Percentiles rank a stretch among this genome's conserved stretches.
Evolutionary conservation across 2,329 filamentous ascomycete genomes (phyloP).

Genomic region (Diaporthe amygdali): DNA sequence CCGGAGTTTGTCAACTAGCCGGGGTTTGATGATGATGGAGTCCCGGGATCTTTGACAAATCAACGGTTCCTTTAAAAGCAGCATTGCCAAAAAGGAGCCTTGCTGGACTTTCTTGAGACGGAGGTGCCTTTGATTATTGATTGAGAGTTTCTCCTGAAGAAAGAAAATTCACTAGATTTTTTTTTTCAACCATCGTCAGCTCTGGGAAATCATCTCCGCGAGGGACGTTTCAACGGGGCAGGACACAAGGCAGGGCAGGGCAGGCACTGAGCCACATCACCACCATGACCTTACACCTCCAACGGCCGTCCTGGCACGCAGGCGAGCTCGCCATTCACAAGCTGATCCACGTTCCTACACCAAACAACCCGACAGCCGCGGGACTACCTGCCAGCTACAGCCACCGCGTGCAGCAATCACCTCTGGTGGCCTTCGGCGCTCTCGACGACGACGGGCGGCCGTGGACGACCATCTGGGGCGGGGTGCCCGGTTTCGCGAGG

Average conservation of each 20-base stretch:
- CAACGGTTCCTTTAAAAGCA: too few relatives aligned
- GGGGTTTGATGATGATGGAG: neutral
- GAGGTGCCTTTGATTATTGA: neutral
- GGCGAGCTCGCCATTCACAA: constrained; percentile 72
- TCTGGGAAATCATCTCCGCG: neutral
- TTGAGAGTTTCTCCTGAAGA: neutral
- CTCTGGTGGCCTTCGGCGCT: constrained; percentile 76
- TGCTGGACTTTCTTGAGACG: too few relatives aligned
- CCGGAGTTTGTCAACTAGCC: neutral
- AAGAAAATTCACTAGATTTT: too few relatives aligned
- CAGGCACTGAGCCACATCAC: neutral
- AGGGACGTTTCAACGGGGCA: neutral
- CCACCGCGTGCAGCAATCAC: constrained; percentile 63
- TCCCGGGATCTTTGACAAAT: neutral
- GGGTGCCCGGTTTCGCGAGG: constrained; percentile 69
- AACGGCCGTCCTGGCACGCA: constrained; percentile 55
- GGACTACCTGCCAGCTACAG: constrained; percentile 67
- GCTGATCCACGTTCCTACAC: constrained; percentile 60
- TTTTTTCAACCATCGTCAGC: neutral
- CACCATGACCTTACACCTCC: constrained; percentile 16
- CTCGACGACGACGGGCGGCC: constrained; percentile 69
- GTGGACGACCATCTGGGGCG: constrained; percentile 84
- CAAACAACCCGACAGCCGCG: constrained; percentile 70
- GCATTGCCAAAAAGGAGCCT: neutral
- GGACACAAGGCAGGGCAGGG: neutral